Evolutionary conservation across 768 basidiomycete species (phyloP).

Genomic region (Pleurotus tuoliensis): DNA sequence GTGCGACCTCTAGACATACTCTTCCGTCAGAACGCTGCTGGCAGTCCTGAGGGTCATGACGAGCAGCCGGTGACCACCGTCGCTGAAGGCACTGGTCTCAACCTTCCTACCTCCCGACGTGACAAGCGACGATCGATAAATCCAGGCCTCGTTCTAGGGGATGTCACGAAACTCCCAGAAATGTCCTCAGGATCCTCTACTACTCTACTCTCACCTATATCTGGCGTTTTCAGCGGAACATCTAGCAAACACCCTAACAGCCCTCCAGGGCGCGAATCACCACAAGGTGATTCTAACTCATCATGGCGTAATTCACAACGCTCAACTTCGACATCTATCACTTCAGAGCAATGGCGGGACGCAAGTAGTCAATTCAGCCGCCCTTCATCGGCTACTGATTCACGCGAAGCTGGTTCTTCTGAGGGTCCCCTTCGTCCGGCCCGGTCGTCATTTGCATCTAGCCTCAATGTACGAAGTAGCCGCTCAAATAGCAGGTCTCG

Average conservation of each 20-base stretch:
- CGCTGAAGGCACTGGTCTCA: constrained; percentile 22
- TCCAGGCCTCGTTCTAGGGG: constrained; percentile 34
- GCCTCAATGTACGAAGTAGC: constrained; percentile 23
- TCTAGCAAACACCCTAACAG: constrained; percentile 20
- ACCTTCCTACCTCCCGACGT: constrained; percentile 31
- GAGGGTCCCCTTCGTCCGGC: constrained; percentile 3
- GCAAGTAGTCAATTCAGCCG: constrained; percentile 3
- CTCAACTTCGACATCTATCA: background rate
- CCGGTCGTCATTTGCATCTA: constrained; percentile 28
- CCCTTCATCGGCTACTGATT: background rate
- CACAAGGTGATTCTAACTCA: background rate
- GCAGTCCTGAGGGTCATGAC: background rate
- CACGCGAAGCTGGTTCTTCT: constrained; percentile 5
- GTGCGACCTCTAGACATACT: constrained; percentile 38
- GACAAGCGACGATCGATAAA: constrained; percentile 49
- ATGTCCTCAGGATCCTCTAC: constrained; percentile 16
- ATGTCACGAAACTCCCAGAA: constrained; percentile 8
- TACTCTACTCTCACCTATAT: constrained; percentile 27
- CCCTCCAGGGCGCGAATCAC: constrained; percentile 17
- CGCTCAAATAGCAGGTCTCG: constrained; percentile 34
- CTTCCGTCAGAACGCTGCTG: constrained; percentile 22
- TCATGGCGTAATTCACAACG: background rate
- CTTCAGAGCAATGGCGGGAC: constrained; percentile 6
- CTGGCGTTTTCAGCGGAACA: constrained; percentile 24
- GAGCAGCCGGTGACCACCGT: background rate